These are phyloP conservation scores for Talaromyces ruber DNA, from an alignment of 495 filamentous ascomycete genomes.

Conservation along the genomic window DNA sequence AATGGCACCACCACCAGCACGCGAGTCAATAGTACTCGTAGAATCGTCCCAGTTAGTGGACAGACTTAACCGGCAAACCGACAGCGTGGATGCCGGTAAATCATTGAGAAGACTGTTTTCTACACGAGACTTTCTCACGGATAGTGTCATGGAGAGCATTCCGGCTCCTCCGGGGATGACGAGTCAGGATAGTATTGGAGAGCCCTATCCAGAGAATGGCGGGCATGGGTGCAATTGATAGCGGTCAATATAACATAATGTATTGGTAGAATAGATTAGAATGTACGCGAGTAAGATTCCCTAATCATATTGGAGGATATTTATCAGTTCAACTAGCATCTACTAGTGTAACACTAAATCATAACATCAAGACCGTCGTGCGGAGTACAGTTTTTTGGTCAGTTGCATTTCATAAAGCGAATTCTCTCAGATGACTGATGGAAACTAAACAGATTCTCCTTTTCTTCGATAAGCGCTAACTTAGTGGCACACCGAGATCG, in stretches of 20 bases:
- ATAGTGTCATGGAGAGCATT: constrained; percentile 40
- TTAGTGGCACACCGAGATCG: not conserved
- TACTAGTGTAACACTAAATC: not conserved
- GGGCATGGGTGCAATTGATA: constrained; percentile 2
- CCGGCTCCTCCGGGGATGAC: constrained; percentile 30
- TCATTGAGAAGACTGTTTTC: constrained; percentile 16
- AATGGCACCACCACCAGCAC: constrained; percentile 9
- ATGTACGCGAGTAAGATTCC: not conserved
- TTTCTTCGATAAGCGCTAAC: not conserved
- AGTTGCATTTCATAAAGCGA: no score
- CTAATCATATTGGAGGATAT: not conserved
- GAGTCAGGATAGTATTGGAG: constrained; percentile 35
- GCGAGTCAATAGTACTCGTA: constrained; percentile 29
- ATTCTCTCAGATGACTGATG: no score
- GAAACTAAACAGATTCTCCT: no score
- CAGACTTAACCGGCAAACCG: constrained; percentile 11
- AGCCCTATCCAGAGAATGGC: constrained; percentile 2
- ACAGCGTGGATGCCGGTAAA: constrained; percentile 8
- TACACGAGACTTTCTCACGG: constrained; percentile 32
- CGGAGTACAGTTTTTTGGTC: no score
- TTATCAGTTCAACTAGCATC: not conserved
- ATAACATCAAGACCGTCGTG: no score
- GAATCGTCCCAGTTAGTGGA: constrained; percentile 37
- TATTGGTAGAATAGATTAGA: not conserved
- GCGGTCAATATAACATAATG: not conserved